Conservation (phyloP, 768 basidiomycete genomes). For the Paxillus ammoniavirescens region DNA sequence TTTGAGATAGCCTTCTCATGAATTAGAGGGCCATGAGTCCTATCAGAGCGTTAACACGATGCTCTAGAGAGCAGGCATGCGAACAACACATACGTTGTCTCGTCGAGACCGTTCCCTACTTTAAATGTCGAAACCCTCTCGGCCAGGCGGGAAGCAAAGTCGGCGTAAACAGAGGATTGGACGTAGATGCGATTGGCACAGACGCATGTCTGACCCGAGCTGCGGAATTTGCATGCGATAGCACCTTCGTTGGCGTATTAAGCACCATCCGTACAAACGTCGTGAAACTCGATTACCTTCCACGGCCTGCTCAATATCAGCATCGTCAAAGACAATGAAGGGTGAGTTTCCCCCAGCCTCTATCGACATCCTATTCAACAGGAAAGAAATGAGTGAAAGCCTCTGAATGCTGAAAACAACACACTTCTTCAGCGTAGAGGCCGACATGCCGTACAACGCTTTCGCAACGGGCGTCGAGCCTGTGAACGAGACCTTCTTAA, state of each 20-base stretch:
- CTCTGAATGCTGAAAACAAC: constrained; percentile 10
- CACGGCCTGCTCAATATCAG: constrained; percentile 89
- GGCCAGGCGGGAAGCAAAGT: constrained; percentile 85
- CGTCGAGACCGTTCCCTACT: constrained; percentile 84
- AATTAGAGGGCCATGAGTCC: constrained; percentile 95
- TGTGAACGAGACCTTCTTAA: constrained; percentile 92
- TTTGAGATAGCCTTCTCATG: constrained; percentile 85
- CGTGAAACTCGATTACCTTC: constrained; percentile 48
- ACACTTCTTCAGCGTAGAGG: constrained; percentile 82
- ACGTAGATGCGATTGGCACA: constrained; percentile 93
- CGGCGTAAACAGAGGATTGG: constrained; percentile 87
- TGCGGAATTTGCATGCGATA: constrained; percentile 76
- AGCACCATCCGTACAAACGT: background rate
- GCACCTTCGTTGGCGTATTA: constrained; percentile 46
- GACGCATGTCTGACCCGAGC: constrained; percentile 80
- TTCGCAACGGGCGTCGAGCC: constrained; percentile 85
- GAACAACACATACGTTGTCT: constrained; percentile 55
- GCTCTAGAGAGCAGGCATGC: background rate
- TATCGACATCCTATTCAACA: constrained; percentile 51
- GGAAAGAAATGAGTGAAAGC: constrained; percentile 3
- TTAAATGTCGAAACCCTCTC: constrained; percentile 83
- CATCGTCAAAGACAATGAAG: constrained; percentile 97
- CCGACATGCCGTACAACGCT: constrained; percentile 66
- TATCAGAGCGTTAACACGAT: constrained; percentile 25
- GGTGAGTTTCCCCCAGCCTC: constrained; percentile 95